Percentiles rank a stretch among this genome's conserved stretches.
Evolutionary conservation across 352 stramenopile genomes (phyloP).

Genomic region (Pythium sp.): DNA sequence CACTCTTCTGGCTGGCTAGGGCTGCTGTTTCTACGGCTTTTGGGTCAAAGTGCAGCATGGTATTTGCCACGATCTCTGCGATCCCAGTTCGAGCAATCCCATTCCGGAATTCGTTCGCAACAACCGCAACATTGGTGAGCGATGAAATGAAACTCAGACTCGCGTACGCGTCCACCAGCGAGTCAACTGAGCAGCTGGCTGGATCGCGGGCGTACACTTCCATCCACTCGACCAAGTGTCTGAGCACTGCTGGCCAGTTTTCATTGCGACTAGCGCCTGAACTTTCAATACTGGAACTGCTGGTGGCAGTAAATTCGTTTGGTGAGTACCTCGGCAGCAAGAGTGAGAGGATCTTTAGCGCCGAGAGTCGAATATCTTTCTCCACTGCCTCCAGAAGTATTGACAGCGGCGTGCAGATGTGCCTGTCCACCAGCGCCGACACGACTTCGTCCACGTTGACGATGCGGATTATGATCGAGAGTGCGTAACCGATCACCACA

Average conservation of each 20-base stretch:
- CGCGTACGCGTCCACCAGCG: slow-evolving; percentile 39
- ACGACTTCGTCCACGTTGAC: slow-evolving; percentile 20
- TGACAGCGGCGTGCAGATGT: slow-evolving; percentile 39
- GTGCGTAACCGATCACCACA: slow-evolving; percentile 35
- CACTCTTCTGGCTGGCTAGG: slow-evolving; percentile 9
- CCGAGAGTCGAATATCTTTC: slow-evolving; percentile 37
- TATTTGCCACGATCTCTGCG: slow-evolving; percentile 42
- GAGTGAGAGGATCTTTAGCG: slow-evolving; percentile 43
- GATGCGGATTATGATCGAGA: slow-evolving; percentile 37
- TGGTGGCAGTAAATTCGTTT: neutral
- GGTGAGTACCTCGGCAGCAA: slow-evolving; percentile 25
- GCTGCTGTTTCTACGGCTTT: slow-evolving; percentile 4
- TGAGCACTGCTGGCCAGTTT: slow-evolving; percentile 38
- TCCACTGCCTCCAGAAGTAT: slow-evolving; percentile 54
- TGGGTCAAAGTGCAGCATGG: slow-evolving; percentile 27
- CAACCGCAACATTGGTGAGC: slow-evolving; percentile 19
- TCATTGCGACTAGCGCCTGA: slow-evolving; percentile 20
- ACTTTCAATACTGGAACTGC: neutral
- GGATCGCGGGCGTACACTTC: slow-evolving; percentile 58
- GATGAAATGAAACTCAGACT: slow-evolving; percentile 44
- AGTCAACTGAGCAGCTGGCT: slow-evolving; percentile 23
- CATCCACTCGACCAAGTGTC: slow-evolving; percentile 72
- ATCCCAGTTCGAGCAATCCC: slow-evolving; percentile 38
- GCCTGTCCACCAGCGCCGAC: slow-evolving; percentile 30
- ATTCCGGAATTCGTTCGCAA: slow-evolving; percentile 26